These are phyloP conservation scores for Melampsora larici-populina DNA, from an alignment of 1,284 basidiomycete genomes.

Conservation along the genomic window DNA sequence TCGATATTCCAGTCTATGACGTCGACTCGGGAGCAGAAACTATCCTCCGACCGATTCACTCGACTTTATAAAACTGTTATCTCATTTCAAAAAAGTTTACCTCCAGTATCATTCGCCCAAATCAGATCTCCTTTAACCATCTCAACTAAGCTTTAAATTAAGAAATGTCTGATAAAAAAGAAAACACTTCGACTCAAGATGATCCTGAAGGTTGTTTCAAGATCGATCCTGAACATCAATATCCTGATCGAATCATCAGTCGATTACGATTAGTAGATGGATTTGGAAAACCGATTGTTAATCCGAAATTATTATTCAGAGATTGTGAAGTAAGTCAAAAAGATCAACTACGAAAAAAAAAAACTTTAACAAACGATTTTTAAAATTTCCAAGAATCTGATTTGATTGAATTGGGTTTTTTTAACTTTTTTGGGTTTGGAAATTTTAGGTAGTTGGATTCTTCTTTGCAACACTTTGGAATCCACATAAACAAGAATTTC, in stretches of 20 bases:
- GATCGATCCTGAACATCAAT: neutral
- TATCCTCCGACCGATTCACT: too few species aligned
- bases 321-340: slow-evolving; percentile 28
- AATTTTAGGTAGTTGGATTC: slow-evolving; percentile 33
- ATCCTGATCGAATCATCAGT: slow-evolving; percentile 21
- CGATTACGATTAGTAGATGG: slow-evolving; percentile 23
- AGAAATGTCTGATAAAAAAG: neutral
- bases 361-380: neutral
- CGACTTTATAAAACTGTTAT: too few species aligned
- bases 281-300: slow-evolving; percentile 22
- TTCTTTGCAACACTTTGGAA: slow-evolving; percentile 30
- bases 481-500: slow-evolving; percentile 8
- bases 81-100: too few species aligned
- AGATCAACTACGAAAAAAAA: neutral
- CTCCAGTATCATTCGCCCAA: too few species aligned
- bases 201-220: neutral
- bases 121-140: too few species aligned
- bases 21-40: too few species aligned
- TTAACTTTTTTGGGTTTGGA: slow-evolving; percentile 3
- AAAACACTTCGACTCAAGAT: neutral
- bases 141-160: too few species aligned
- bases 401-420: too few species aligned
- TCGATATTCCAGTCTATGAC: too few species aligned
- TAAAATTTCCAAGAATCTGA: too few species aligned
- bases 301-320: slow-evolving; percentile 33